Percentiles rank a stretch among this genome's conserved stretches.
Conservation (phyloP, 2,329 filamentous ascomycete genomes). For the Chaetomium sp. region DNA sequence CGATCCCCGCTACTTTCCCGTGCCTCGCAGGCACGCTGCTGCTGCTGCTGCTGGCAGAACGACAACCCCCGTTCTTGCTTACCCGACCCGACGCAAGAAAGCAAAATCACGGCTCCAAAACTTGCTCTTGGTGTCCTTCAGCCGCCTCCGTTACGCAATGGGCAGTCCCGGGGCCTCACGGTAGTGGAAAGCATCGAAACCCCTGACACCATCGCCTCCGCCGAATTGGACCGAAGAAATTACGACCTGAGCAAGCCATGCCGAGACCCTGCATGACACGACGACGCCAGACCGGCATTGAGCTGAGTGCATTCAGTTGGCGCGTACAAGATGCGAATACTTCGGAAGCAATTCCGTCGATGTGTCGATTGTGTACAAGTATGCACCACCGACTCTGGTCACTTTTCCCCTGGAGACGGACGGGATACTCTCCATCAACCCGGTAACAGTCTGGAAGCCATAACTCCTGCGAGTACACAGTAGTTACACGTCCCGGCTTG, state of each 20-base stretch:
- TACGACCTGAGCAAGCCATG: slow-evolving; percentile 4
- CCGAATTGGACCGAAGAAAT: slow-evolving; percentile 15
- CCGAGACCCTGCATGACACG: slow-evolving; percentile 15
- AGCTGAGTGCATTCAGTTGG: neutral
- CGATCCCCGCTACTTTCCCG: slow-evolving; percentile 30
- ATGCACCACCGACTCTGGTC: no score
- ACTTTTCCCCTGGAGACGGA: no score
- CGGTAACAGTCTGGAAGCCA: neutral
- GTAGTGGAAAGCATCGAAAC: neutral
- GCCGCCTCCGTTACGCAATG: slow-evolving; percentile 7
- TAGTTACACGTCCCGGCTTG: neutral
- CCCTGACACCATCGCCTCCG: neutral
- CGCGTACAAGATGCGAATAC: neutral
- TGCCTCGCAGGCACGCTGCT: slow-evolving; percentile 20
- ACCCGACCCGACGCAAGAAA: slow-evolving; percentile 17
- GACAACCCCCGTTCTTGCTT: slow-evolving; percentile 11
- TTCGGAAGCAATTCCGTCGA: neutral
- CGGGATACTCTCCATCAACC: neutral
- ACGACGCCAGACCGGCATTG: neutral
- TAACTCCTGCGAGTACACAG: no score
- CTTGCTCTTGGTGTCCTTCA: neutral
- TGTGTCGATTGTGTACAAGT: no score
- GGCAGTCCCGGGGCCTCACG: neutral
- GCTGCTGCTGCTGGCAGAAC: no score
- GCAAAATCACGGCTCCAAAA: slow-evolving; percentile 13